Percentiles rank a stretch among this genome's conserved stretches.
Evolutionary conservation across 306 rosid genomes (phyloP).

Genomic region (Morella rubra): DNA sequence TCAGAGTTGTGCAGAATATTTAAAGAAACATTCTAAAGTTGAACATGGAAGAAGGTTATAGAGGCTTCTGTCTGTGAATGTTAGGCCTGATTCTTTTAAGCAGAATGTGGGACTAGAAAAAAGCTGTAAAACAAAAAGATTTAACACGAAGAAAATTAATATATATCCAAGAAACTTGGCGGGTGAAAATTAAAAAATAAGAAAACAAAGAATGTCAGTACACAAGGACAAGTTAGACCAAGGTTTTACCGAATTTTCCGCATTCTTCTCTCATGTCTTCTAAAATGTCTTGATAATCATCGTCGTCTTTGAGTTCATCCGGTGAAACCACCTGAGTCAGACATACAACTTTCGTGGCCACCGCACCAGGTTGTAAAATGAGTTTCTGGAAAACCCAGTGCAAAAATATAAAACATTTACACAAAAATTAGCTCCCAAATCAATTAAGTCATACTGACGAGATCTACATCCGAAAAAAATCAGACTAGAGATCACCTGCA

Average conservation of each 20-base stretch:
- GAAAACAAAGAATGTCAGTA: background rate
- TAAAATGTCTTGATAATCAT: slow-evolving; percentile 85
- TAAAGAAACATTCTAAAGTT: slow-evolving; percentile 22
- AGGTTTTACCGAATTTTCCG: slow-evolving; percentile 71
- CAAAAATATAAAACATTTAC: background rate
- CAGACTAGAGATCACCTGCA: slow-evolving; percentile 60
- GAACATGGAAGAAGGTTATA: slow-evolving; percentile 54
- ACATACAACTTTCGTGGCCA: slow-evolving; percentile 84
- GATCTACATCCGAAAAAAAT: background rate
- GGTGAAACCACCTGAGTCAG: slow-evolving; percentile 76
- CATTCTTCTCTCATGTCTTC: slow-evolving; percentile 94
- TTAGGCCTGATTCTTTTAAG: slow-evolving; percentile 78
- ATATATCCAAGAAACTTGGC: slow-evolving; percentile 25
- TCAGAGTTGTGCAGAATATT: slow-evolving; percentile 13
- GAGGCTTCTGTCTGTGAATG: slow-evolving; percentile 76
- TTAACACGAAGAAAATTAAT: slow-evolving; percentile 43
- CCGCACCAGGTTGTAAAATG: slow-evolving; percentile 74
- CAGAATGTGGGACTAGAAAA: slow-evolving; percentile 75
- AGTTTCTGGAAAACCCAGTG: slow-evolving; percentile 56
- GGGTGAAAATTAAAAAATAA: slow-evolving; percentile 1
- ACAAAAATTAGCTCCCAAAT: background rate
- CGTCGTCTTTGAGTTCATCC: slow-evolving; percentile 90
- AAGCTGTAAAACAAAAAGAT: slow-evolving; percentile 80
- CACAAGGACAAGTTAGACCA: background rate
- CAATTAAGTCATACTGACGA: background rate